These are phyloP conservation scores for Solanum hybrid DNA, from an alignment of 305 asterid genomes.

Conservation along the genomic window DNA sequence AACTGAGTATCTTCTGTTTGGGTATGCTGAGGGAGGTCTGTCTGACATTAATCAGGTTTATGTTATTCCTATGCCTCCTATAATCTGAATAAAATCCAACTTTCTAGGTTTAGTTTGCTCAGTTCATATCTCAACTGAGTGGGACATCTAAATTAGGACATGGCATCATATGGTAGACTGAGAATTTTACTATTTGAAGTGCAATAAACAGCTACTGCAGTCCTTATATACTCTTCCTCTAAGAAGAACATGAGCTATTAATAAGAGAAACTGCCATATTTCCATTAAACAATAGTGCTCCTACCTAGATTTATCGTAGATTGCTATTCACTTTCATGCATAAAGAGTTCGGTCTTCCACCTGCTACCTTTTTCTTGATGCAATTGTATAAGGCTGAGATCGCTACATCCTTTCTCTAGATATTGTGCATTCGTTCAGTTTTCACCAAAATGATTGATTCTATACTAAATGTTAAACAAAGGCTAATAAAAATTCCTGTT, in stretches of 20 bases:
- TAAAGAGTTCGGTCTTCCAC: background rate
- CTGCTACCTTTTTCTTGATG: background rate
- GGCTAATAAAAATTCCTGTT: constrained; percentile 1
- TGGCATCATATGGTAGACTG: background rate
- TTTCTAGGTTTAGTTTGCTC: background rate
- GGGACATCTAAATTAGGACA: background rate
- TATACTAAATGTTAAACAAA: background rate
- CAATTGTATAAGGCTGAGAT: background rate
- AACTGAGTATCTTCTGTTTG: constrained; percentile 79
- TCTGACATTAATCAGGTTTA: constrained; percentile 68
- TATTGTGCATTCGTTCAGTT: background rate
- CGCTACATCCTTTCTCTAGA: background rate
- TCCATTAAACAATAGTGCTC: background rate
- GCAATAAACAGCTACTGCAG: background rate
- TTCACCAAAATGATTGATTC: background rate
- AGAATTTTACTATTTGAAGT: background rate
- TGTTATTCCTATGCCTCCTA: constrained; percentile 9
- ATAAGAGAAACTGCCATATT: background rate
- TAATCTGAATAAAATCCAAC: background rate
- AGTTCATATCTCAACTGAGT: background rate
- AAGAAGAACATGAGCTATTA: background rate
- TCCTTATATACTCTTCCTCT: background rate
- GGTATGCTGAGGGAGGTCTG: constrained; percentile 91
- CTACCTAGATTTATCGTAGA: background rate
- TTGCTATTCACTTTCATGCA: background rate